Conservation (phyloP, 495 filamentous ascomycete species). For the Penicillium chermesinum region DNA sequence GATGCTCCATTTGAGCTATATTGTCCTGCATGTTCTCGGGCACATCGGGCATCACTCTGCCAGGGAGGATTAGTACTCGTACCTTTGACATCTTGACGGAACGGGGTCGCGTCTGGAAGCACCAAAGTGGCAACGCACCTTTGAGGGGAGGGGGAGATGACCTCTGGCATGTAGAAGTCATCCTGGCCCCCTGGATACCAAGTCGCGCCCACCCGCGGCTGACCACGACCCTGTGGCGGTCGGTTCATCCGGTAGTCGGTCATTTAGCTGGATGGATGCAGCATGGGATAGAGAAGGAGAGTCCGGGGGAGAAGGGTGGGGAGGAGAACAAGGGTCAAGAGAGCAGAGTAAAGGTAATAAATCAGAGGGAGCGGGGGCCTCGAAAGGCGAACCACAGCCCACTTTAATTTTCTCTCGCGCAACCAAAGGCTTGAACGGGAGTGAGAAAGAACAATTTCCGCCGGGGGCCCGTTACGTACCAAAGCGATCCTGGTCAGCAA, state of each 20-base stretch:
- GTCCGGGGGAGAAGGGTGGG: neutral
- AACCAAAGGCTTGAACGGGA: neutral
- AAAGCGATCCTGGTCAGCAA: too few relatives aligned
- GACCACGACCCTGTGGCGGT: conserved; percentile 36
- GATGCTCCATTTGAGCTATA: conserved; percentile 80
- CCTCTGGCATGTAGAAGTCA: conserved; percentile 78
- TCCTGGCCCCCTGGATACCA: conserved; percentile 87
- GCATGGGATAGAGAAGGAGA: neutral
- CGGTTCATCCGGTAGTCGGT: conserved; percentile 28
- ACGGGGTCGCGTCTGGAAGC: neutral
- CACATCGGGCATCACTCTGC: conserved; percentile 70
- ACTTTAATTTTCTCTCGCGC: conserved; percentile 4
- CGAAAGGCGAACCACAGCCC: conserved; percentile 8
- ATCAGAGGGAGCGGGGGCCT: neutral
- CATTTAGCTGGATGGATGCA: neutral
- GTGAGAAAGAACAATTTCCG: neutral
- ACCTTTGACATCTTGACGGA: conserved; percentile 15
- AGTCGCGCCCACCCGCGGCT: conserved; percentile 65
- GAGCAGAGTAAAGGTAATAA: conserved; percentile 6
- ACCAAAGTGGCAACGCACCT: conserved; percentile 52
- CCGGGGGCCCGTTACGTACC: neutral
- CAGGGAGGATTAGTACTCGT: conserved; percentile 22
- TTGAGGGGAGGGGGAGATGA: conserved; percentile 82
- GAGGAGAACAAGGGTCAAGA: conserved; percentile 9
- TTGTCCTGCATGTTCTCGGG: conserved; percentile 87